Evolutionary conservation across 2,329 filamentous ascomycete genomes (phyloP).

Genomic region (Claviceps pazoutovae): DNA sequence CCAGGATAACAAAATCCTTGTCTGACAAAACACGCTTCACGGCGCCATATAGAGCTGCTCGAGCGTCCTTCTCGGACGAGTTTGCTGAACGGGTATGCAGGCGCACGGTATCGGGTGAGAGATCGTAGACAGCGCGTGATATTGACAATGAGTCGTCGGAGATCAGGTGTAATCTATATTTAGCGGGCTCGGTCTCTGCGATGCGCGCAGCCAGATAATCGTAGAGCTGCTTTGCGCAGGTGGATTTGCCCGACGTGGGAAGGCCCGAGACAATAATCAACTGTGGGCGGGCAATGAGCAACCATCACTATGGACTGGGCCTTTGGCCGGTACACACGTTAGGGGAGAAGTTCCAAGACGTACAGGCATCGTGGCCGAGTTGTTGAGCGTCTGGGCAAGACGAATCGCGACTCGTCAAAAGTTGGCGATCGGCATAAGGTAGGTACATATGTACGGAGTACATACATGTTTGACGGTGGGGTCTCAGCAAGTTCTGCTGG

Average conservation of each 20-base stretch:
- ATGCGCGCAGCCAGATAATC: slow-evolving; percentile 48
- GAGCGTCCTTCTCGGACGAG: slow-evolving; percentile 66
- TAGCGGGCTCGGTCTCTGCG: slow-evolving; percentile 19
- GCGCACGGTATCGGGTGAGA: slow-evolving; percentile 36
- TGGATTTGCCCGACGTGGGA: slow-evolving; percentile 55
- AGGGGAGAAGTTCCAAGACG: background rate
- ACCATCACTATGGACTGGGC: background rate
- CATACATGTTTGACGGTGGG: background rate
- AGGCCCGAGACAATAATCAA: slow-evolving; percentile 54
- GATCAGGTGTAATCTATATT: slow-evolving; percentile 58
- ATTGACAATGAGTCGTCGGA: slow-evolving; percentile 60
- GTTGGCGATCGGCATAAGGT: background rate
- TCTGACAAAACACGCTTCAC: slow-evolving; percentile 62
- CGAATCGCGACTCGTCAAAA: background rate
- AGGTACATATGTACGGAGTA: background rate
- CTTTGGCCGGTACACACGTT: background rate
- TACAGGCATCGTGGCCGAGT: background rate
- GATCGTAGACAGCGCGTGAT: slow-evolving; percentile 56
- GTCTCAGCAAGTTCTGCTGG: background rate
- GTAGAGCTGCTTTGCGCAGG: slow-evolving; percentile 51
- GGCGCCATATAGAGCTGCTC: slow-evolving; percentile 61
- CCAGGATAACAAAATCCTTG: slow-evolving; percentile 64
- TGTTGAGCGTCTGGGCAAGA: background rate
- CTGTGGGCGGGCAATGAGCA: slow-evolving; percentile 22
- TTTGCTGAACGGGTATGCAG: slow-evolving; percentile 56